Conservation (phyloP, 176 grass and related monocot species). For the Bromus sterilis region DNA sequence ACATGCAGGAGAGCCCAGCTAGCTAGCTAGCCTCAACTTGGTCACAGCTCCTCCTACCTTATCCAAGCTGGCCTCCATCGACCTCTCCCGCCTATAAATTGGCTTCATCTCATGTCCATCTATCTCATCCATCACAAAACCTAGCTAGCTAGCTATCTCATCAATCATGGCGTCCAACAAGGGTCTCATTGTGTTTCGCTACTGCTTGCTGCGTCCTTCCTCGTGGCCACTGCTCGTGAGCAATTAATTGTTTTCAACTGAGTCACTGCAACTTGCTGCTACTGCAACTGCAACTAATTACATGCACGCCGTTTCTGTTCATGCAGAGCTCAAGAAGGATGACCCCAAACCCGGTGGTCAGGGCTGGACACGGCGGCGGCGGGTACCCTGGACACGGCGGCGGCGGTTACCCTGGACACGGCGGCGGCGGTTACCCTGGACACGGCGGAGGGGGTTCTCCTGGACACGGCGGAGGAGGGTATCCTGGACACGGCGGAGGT, state of each 20-base stretch:
- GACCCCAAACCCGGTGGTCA: background rate
- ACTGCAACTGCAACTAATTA: background rate
- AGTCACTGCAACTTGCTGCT: too few relatives aligned
- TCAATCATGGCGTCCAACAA: conserved; percentile 47
- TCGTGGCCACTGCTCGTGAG: conserved; percentile 32
- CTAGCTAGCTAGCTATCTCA: background rate
- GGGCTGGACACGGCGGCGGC: background rate
- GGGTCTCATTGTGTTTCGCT: conserved; percentile 6
- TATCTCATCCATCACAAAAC: background rate
- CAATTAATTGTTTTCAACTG: background rate
- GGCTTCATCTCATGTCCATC: background rate
- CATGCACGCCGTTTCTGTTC: background rate
- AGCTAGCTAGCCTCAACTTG: too few relatives aligned
- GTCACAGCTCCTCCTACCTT: too few relatives aligned
- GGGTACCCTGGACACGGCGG: background rate
- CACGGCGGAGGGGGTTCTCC: background rate
- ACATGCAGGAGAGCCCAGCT: too few relatives aligned
- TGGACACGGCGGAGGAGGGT: background rate
- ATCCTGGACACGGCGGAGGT: background rate
- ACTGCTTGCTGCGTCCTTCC: background rate
- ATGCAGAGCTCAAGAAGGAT: background rate
- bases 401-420: background rate
- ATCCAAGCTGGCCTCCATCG: background rate
- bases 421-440: background rate
- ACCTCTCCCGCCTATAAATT: background rate